A percentile compares a stretch with the other conserved stretches of the same genome.
Conservation (phyloP, 2,329 filamentous ascomycete genomes). For the Fusarium keratoplasticum region DNA sequence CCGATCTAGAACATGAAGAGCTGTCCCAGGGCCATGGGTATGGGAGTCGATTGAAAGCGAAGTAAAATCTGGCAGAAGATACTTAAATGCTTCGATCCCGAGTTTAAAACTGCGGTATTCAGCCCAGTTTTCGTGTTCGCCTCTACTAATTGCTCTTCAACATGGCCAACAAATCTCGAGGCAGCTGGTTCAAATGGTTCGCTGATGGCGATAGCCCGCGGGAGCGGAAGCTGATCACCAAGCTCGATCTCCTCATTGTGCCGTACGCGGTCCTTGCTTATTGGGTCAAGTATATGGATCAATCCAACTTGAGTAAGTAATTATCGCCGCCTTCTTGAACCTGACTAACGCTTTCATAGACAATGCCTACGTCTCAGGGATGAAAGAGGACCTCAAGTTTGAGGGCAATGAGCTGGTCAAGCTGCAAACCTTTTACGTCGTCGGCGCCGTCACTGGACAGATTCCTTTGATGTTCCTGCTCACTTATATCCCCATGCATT, state of each 20-base stretch:
- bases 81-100: background rate
- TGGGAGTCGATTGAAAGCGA: background rate
- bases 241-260: slow-evolving; percentile 65
- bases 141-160: background rate
- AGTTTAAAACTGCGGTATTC: background rate
- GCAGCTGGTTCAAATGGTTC: slow-evolving; percentile 10
- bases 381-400: background rate
- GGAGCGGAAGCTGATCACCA: slow-evolving; percentile 41
- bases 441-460: background rate
- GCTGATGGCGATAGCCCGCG: background rate
- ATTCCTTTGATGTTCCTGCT: background rate
- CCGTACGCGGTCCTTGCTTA: slow-evolving; percentile 34
- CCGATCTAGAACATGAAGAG: background rate
- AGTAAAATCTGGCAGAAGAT: background rate
- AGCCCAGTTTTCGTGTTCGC: background rate
- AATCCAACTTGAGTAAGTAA: slow-evolving; percentile 30
- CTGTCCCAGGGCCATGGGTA: background rate
- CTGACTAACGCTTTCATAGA: background rate
- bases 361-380: background rate
- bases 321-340: background rate
- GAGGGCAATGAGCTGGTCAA: background rate
- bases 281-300: slow-evolving; percentile 40
- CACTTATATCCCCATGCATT: background rate
- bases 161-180: background rate
- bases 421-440: background rate